Base-by-base conservation (phyloP, 805 yeast genomes). In the Komagataella kurtzmanii region DNA sequence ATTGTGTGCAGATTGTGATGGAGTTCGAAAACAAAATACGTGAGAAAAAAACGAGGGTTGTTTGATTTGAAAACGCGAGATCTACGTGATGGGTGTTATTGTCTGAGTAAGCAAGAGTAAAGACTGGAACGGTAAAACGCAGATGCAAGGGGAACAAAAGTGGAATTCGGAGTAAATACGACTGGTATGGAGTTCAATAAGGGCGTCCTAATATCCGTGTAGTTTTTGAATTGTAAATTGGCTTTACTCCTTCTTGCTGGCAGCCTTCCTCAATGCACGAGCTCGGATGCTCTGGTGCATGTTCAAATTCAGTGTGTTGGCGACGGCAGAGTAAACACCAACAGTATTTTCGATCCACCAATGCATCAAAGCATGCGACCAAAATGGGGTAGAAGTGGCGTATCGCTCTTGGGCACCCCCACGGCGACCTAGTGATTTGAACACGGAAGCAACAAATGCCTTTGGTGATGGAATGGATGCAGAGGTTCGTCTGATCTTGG, bases 341-440 rank as follows among this genome's bases (percentile, higher is more conserved):
- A 89, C 82, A 8, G 88, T 77, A 61, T 78, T 77, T 49, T 81
- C 90, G 55, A 90, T 79, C 51, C 72, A 72, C 76, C 86, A 90
- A 65, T 90, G 96, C 83, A 90, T 81, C 50, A 91, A 64, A 2
- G 97, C 98, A 69, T 93, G 99, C 2, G 88, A 68, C 88, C 96
- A 89, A 75, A 74, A 93, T 40, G 99, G 99, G 1, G 98, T 91
- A 52, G 74, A 69, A 2, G 97, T 88, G 40, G 81, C 95, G 59
- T 65, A 88, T 60, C 96, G 79, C 56, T 87, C 96, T 67, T 88
- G 96, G 17, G 98, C 95, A 52, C 99, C 99, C 49, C 82, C 80
- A 58, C 95, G 80, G 62, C 87, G 83, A 21, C 97, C 97, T 54
- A 83, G 77, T 52, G 76, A 73, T 48, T 69, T 69, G 60, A 93